phyloP scores from a whole-genome alignment of 495 filamentous ascomycete species.

The Ascodesmis nigricans region DNA sequence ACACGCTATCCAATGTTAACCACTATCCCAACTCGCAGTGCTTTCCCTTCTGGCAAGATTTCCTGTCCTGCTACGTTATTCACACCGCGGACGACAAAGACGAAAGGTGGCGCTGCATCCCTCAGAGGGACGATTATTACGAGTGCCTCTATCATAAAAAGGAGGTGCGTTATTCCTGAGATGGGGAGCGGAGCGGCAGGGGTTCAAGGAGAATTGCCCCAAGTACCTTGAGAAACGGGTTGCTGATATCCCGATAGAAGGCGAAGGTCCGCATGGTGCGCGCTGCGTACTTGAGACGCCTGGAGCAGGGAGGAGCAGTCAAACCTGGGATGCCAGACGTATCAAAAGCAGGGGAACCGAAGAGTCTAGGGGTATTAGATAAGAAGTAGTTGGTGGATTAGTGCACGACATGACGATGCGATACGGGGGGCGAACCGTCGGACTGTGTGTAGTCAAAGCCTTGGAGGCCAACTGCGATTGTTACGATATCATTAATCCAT shows the following conservation, averaged over 20 bases:
- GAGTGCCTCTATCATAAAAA: slow-evolving; percentile 97
- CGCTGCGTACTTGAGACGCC: slow-evolving; percentile 64
- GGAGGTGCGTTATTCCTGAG: slow-evolving; percentile 41
- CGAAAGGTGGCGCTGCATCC: slow-evolving; percentile 66
- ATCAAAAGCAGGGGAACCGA: slow-evolving; percentile 20
- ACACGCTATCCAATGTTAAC: slow-evolving; percentile 18
- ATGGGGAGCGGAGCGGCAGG: slow-evolving; percentile 1
- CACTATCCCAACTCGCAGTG: slow-evolving; percentile 61
- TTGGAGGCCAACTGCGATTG: too few relatives aligned
- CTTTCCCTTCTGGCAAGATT: slow-evolving; percentile 97
- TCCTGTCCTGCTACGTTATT: slow-evolving; percentile 73
- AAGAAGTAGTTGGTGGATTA: too few relatives aligned
- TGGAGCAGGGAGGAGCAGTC: slow-evolving; percentile 53
- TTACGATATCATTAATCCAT: too few relatives aligned
- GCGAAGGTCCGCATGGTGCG: slow-evolving; percentile 58
- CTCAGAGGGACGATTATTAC: slow-evolving; percentile 88
- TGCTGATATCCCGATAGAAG: slow-evolving; percentile 30
- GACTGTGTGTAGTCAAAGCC: too few relatives aligned
- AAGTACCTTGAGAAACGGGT: slow-evolving; percentile 3
- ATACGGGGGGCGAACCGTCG: too few relatives aligned
- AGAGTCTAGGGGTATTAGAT: slow-evolving; percentile 27
- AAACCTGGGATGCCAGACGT: slow-evolving; percentile 33
- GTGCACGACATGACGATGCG: too few relatives aligned
- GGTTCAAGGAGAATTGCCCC: not conserved
- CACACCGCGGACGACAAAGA: slow-evolving; percentile 49